These are phyloP conservation scores for Trichomonas tenax DNA, from an alignment of 208 protist species.

Conservation along the genomic window DNA sequence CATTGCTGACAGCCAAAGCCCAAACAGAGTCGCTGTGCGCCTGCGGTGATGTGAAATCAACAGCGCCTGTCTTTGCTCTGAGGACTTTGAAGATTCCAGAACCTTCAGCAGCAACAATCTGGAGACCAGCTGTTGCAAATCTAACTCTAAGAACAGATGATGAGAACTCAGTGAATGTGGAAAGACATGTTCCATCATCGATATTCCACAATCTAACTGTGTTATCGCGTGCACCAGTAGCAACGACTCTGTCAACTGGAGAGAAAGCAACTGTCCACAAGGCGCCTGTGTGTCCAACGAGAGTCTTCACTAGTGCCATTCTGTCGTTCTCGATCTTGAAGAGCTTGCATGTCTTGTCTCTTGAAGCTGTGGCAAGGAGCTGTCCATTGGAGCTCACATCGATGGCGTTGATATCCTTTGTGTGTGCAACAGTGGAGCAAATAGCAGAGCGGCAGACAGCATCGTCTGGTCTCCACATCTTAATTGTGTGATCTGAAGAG, in stretches of 20 bases:
- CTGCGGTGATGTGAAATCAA: not conserved
- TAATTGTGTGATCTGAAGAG: constrained; percentile 3
- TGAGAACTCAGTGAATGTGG: constrained; percentile 23
- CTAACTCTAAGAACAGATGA: not conserved
- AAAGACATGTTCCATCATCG: constrained; percentile 25
- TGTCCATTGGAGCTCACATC: constrained; percentile 21
- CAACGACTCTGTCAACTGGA: constrained; percentile 23
- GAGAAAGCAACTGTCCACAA: constrained; percentile 30
- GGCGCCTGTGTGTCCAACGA: constrained; percentile 25
- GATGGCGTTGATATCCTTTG: constrained; percentile 21
- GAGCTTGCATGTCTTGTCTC: constrained; percentile 31
- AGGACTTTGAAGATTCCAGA: not conserved
- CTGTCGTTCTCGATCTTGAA: not conserved
- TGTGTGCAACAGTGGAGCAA: not conserved
- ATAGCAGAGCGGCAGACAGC: not conserved
- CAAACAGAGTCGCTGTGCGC: not conserved
- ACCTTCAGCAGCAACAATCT: not conserved
- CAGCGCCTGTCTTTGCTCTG: not conserved
- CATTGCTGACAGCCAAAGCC: not conserved
- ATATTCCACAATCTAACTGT: constrained; percentile 29
- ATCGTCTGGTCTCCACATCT: constrained; percentile 15
- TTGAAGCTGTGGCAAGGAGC: constrained; percentile 19
- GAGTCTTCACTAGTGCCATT: not conserved
- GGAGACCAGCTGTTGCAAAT: not conserved
- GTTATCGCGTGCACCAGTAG: constrained; percentile 21